Evolutionary conservation across 345 rosid species (phyloP), one percentile per base, ranked within the genome.

Genomic region (Citrus sp.): DNA sequence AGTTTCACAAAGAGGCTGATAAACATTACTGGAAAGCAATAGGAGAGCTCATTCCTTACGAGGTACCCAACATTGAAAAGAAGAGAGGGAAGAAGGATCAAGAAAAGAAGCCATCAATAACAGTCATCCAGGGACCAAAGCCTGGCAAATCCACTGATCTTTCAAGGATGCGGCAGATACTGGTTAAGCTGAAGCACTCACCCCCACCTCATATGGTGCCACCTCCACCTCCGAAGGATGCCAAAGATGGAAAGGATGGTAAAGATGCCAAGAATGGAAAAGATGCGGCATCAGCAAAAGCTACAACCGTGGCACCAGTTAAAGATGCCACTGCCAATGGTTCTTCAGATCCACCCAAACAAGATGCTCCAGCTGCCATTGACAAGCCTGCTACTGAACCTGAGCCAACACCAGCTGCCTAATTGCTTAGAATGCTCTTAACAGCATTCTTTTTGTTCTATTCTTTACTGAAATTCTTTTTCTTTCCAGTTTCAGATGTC

Each of bases 201-300:
- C 97, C 93, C 21, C 97, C 97, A 38, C 87, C 92, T 69, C 92
- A 91, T 85, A 91, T 92, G 97, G 82, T 88, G 80, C 95, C 91
- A 10, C 89, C 92, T n/a, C 74, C 83, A 14, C 88, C 91, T 18
- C 79, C 86, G 16, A 88, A 75, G 85, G 80, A 60, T 80, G 78
- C 82, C 58, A 84, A 82, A 78, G 83, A 78, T 40, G 83, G 56
- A 21, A 86, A 84, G 19, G 72, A 80, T 2, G 86, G 78, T 22
- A 82, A 87, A 32, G 86, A 84, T 28, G 80, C 60, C 9, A 83
- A 81, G 71, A 67, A 74, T 7, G 83, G 42, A 49, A 86, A 89
- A 38, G 87, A 62, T 14, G 73, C 79, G 0, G 75, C 84, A 24
- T 51, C 84, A 35, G 80, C 84, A 27, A 81, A 82, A 74, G 81